These are phyloP conservation scores for Mucor circinelloides DNA, from an alignment of 371 early-diverging fungal species.

Conservation along the genomic window DNA sequence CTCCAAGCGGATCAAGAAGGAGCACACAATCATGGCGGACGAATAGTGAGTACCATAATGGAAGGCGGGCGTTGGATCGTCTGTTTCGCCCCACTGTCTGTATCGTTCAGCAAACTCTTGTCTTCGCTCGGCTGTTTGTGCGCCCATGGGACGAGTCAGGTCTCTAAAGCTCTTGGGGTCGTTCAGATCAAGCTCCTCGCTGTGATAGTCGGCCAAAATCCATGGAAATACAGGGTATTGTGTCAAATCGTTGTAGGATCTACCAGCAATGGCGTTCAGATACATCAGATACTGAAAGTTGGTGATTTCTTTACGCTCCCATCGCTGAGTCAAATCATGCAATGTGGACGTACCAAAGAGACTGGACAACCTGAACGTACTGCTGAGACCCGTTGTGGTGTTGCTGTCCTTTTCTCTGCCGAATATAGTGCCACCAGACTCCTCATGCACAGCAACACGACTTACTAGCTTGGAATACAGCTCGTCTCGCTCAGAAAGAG, in stretches of 20 bases:
- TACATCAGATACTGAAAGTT: constrained; percentile 91
- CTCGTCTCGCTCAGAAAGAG: constrained; percentile 66
- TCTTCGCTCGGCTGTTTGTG: constrained; percentile 70
- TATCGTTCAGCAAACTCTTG: constrained; percentile 60
- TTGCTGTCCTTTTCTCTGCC: constrained; percentile 45
- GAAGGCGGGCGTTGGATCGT: constrained; percentile 73
- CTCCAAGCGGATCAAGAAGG: constrained; percentile 82
- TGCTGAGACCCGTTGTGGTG: constrained; percentile 26
- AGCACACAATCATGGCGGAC: constrained; percentile 84
- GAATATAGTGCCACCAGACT: constrained; percentile 47
- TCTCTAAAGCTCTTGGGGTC: constrained; percentile 79
- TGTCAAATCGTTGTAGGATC: constrained; percentile 69
- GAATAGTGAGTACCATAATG: constrained; percentile 94
- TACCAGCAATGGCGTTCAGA: constrained; percentile 83
- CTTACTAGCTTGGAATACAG: constrained; percentile 68
- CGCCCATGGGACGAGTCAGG: constrained; percentile 86
- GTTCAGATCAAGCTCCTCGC: constrained; percentile 69
- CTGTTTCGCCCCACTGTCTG: constrained; percentile 74
- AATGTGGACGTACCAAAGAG: constrained; percentile 73
- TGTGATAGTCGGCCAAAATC: constrained; percentile 73
- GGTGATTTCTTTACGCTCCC: constrained; percentile 79
- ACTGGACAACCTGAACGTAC: constrained; percentile 53
- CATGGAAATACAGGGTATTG: constrained; percentile 80
- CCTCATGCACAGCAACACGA: constrained; percentile 53
- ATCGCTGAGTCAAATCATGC: constrained; percentile 67